A percentile compares a stretch with the other conserved stretches of the same genome.
Conservation (phyloP, 768 basidiomycete genomes). For the Suillus plorans region DNA sequence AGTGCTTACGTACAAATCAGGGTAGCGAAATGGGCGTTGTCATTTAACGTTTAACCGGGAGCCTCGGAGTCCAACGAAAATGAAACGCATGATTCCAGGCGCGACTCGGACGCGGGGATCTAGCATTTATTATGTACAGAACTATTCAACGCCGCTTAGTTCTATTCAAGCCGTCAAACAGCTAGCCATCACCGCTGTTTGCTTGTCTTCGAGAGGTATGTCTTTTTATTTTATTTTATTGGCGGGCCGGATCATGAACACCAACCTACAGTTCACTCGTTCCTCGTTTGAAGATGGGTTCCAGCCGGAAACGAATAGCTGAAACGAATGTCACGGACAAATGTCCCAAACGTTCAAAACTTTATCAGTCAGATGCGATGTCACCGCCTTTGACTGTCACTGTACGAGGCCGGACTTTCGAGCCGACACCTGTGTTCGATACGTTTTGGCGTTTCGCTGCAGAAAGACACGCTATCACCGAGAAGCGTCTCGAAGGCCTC, state of each 20-base stretch:
- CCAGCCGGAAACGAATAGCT: slow-evolving; percentile 23
- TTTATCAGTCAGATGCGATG: slow-evolving; percentile 13
- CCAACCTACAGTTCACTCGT: not conserved
- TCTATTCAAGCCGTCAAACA: not conserved
- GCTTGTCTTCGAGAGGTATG: slow-evolving; percentile 4
- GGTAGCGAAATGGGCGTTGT: not conserved
- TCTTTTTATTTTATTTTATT: no score
- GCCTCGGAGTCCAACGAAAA: not conserved
- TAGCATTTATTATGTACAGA: not conserved
- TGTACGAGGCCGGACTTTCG: slow-evolving; percentile 39
- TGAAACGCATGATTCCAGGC: not conserved
- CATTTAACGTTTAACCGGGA: not conserved
- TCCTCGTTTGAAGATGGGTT: not conserved
- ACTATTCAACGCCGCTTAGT: slow-evolving; percentile 1
- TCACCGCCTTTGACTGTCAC: slow-evolving; percentile 30
- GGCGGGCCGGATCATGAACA: not conserved
- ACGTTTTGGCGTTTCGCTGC: slow-evolving; percentile 60
- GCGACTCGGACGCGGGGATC: not conserved
- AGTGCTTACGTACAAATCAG: not conserved
- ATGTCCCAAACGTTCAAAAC: slow-evolving; percentile 25
- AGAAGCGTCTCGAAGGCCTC: slow-evolving; percentile 48
- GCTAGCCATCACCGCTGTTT: not conserved
- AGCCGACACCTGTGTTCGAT: slow-evolving; percentile 55
- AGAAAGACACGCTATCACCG: slow-evolving; percentile 58
- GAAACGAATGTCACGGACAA: slow-evolving; percentile 10